A percentile compares a stretch with the other conserved stretches of the same genome.
Conservation (phyloP, 495 filamentous ascomycete species). For the Geoglossum glabrum region DNA sequence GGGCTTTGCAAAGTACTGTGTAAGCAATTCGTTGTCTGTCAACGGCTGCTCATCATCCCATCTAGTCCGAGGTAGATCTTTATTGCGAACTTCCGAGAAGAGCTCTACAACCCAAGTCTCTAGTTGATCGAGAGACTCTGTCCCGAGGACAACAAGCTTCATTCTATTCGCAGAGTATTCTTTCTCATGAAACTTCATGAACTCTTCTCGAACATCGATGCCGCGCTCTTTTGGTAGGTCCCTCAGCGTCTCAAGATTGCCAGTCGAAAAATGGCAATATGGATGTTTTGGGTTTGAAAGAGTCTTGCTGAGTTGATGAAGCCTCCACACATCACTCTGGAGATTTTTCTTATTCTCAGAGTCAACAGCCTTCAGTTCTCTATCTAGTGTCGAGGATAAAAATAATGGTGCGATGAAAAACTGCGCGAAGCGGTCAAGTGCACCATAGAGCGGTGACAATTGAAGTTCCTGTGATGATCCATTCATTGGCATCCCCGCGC, state of each 20-base stretch:
- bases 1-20: slow-evolving; percentile 81
- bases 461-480: slow-evolving; percentile 7
- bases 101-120: slow-evolving; percentile 76
- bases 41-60: slow-evolving; percentile 62
- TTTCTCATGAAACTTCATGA: slow-evolving; percentile 78
- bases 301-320: slow-evolving; percentile 81
- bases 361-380: slow-evolving; percentile 83
- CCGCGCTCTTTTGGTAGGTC: slow-evolving; percentile 63
- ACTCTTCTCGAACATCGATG: slow-evolving; percentile 76
- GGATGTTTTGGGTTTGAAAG: slow-evolving; percentile 80
- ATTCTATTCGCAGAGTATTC: slow-evolving; percentile 92
- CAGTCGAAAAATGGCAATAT: slow-evolving; percentile 91
- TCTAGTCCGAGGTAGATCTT: slow-evolving; percentile 58
- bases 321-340: slow-evolving; percentile 82
- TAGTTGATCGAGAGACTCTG: slow-evolving; percentile 72
- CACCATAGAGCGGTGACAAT: slow-evolving; percentile 69
- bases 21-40: slow-evolving; percentile 44
- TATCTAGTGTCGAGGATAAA: slow-evolving; percentile 69
- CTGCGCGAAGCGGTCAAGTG: slow-evolving; percentile 88
- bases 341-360: slow-evolving; percentile 99
- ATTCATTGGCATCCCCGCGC: slow-evolving; percentile 20
- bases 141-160: slow-evolving; percentile 83
- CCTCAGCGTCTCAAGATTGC: slow-evolving; percentile 77
- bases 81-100: slow-evolving; percentile 69
- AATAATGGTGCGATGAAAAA: slow-evolving; percentile 93